phyloP scores from a whole-genome alignment of 331 rosid species.

The Prunus yedoensis region DNA sequence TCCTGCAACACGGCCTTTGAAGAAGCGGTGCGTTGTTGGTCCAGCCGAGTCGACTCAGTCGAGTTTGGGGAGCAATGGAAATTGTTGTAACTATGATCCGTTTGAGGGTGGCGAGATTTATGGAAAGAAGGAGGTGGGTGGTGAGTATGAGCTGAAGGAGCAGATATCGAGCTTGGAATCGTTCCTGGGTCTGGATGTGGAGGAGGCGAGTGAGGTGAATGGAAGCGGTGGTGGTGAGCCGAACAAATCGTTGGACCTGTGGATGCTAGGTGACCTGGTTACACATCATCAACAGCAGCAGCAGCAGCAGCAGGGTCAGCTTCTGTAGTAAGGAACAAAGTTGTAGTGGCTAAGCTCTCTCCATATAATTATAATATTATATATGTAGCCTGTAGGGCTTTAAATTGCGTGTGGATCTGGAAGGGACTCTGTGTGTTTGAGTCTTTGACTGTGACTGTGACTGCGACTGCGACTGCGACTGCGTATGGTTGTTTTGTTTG shows the following conservation, averaged over 20 bases:
- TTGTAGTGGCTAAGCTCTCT: no score
- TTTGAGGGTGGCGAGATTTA: not conserved
- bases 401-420: no score
- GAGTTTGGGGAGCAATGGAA: not conserved
- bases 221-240: constrained; percentile 28
- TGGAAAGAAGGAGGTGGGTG: not conserved
- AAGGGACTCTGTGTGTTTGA: no score
- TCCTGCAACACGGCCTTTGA: constrained; percentile 20
- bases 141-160: constrained; percentile 41
- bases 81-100: not conserved
- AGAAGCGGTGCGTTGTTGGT: constrained; percentile 41
- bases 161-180: constrained; percentile 62
- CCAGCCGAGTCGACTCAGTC: not conserved
- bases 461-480: no score
- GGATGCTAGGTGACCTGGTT: constrained; percentile 65
- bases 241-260: constrained; percentile 30
- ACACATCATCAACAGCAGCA: constrained; percentile 28
- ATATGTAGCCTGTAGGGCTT: no score
- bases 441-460: no score
- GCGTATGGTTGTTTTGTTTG: no score
- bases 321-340: constrained; percentile 20
- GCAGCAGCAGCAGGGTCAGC: constrained; percentile 11
- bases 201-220: constrained; percentile 7
- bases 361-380: no score
- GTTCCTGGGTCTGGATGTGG: constrained; percentile 56